Conservation (phyloP, 176 grass and related monocot species). For the Calamus simplicifolius region DNA sequence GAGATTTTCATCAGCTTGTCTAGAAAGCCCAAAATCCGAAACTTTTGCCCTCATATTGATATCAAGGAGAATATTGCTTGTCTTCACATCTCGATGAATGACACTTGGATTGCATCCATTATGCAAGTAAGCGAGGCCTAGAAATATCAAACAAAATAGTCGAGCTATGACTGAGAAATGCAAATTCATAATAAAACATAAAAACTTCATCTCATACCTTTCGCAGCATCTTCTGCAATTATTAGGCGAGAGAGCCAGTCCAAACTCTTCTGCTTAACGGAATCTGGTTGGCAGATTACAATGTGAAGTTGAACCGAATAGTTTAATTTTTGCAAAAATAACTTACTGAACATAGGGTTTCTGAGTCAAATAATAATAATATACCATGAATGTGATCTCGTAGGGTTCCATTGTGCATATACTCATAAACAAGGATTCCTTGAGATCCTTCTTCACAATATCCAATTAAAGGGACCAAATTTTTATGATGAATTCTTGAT, state of each 20-base stretch:
- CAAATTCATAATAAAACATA: background rate
- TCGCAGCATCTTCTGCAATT: slow-evolving; percentile 8
- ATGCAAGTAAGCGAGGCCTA: slow-evolving; percentile 11
- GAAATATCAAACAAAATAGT: background rate
- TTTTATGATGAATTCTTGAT: slow-evolving; percentile 9
- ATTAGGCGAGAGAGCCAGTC: slow-evolving; percentile 5
- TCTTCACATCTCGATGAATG: slow-evolving; percentile 10
- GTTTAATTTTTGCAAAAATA: background rate
- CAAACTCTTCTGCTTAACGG: slow-evolving; percentile 2
- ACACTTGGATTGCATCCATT: slow-evolving; percentile 8
- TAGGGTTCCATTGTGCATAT: slow-evolving; percentile 12
- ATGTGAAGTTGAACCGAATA: background rate
- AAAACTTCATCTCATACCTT: background rate
- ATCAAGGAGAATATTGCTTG: slow-evolving; percentile 13
- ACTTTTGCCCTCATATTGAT: slow-evolving; percentile 6
- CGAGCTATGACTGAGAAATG: no score
- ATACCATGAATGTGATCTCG: slow-evolving; percentile 5
- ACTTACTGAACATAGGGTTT: background rate
- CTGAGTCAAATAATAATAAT: background rate
- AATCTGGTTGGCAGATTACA: slow-evolving; percentile 1
- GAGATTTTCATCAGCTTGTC: slow-evolving; percentile 4
- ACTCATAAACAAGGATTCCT: slow-evolving; percentile 10
- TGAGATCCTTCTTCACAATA: slow-evolving; percentile 12
- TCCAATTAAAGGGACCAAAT: slow-evolving; percentile 9
- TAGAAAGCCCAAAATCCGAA: slow-evolving; percentile 13